These are phyloP conservation scores for Crithidia acanthocephali DNA, from an alignment of 208 protist genomes.

Conservation along the genomic window DNA sequence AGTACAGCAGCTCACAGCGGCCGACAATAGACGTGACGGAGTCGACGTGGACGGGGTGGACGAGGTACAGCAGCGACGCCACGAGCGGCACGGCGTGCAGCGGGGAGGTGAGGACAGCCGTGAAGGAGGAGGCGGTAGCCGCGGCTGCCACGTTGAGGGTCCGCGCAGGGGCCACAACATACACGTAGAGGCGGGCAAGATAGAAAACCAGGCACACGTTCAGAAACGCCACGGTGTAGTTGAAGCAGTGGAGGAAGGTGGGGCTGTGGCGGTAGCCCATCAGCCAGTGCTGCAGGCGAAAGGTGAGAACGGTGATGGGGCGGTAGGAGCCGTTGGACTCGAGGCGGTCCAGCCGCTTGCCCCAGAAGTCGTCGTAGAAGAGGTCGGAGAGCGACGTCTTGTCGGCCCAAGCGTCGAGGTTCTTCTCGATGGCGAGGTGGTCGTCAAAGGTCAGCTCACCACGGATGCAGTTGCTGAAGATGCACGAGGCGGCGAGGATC, in stretches of 20 bases:
- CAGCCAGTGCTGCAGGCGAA: slow-evolving; percentile 65
- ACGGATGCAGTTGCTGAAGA: slow-evolving; percentile 44
- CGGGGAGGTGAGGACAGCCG: slow-evolving; percentile 13
- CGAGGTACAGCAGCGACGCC: slow-evolving; percentile 63
- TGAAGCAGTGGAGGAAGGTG: slow-evolving; percentile 42
- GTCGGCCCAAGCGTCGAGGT: slow-evolving; percentile 42
- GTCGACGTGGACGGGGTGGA: slow-evolving; percentile 91
- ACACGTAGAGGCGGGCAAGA: slow-evolving; percentile 46
- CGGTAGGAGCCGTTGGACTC: slow-evolving; percentile 65
- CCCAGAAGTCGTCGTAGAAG: slow-evolving; percentile 78
- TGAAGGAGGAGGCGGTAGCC: slow-evolving; percentile 1
- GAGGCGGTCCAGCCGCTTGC: slow-evolving; percentile 37
- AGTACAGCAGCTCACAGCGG: slow-evolving; percentile 75
- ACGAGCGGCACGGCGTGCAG: slow-evolving; percentile 39
- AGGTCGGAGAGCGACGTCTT: slow-evolving; percentile 32
- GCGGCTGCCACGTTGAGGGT: neutral
- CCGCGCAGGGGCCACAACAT: slow-evolving; percentile 2
- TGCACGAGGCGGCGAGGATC: slow-evolving; percentile 23
- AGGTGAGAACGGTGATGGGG: slow-evolving; percentile 66
- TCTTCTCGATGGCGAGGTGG: slow-evolving; percentile 57
- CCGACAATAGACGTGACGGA: slow-evolving; percentile 85
- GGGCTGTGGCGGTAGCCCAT: slow-evolving; percentile 56
- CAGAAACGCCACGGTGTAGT: slow-evolving; percentile 45
- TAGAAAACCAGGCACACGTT: slow-evolving; percentile 59
- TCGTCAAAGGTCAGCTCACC: slow-evolving; percentile 75